These are phyloP conservation scores for Alternaria tenuissima DNA, from an alignment of 2,329 filamentous ascomycete genomes.

Conservation along the genomic window DNA sequence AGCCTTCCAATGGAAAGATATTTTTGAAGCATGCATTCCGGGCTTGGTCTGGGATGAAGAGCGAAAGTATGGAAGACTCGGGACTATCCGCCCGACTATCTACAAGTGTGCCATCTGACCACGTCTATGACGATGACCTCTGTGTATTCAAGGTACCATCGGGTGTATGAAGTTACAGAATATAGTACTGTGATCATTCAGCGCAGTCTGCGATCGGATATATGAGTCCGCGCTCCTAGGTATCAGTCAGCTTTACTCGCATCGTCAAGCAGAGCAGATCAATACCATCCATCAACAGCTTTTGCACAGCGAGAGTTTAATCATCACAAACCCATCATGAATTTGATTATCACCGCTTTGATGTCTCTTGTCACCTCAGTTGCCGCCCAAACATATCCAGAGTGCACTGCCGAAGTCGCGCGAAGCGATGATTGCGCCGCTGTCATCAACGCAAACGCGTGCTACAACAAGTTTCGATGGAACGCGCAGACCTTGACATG, in stretches of 20 bases:
- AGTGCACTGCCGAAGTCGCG: slow-evolving; percentile 35
- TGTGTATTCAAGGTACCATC: not conserved
- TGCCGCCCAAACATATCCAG: slow-evolving; percentile 27
- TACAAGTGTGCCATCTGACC: not conserved
- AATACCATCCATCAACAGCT: not conserved
- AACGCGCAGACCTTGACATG: slow-evolving; percentile 34
- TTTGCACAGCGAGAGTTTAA: not conserved
- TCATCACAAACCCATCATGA: slow-evolving; percentile 19
- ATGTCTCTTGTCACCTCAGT: slow-evolving; percentile 22
- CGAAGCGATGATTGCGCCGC: slow-evolving; percentile 39
- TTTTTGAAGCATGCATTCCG: not conserved
- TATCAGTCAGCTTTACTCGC: not conserved
- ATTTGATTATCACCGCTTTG: slow-evolving; percentile 16
- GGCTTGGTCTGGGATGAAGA: not conserved
- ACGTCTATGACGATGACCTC: not conserved
- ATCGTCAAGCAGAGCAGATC: not conserved
- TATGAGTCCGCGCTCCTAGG: not conserved
- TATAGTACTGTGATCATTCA: not conserved
- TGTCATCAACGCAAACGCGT: slow-evolving; percentile 45
- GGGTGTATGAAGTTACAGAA: not conserved
- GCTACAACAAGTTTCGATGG: slow-evolving; percentile 42
- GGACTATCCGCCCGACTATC: slow-evolving; percentile 4
- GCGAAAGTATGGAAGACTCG: not conserved
- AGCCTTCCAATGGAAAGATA: not conserved
- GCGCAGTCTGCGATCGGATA: not conserved